Evolutionary conservation across 2,329 filamentous ascomycete genomes (phyloP).

Genomic region (Fusarium sublunatum): DNA sequence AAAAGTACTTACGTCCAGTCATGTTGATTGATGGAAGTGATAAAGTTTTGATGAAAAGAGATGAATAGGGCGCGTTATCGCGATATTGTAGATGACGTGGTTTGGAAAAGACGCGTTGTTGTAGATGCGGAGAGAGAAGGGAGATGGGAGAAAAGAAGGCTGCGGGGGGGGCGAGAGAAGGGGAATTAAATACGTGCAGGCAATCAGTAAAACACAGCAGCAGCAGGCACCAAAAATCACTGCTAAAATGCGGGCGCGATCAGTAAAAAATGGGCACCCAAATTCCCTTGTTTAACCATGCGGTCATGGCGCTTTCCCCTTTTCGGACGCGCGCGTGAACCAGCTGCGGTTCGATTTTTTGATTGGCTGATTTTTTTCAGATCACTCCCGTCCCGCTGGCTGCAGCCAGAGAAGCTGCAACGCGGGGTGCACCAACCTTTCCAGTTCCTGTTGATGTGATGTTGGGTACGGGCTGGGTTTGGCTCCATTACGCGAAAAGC

Average conservation of each 20-base stretch:
- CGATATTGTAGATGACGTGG: constrained; percentile 44
- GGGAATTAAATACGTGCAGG: constrained; percentile 53
- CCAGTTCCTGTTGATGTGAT: neutral
- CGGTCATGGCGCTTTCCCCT: constrained; percentile 18
- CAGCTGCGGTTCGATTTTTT: constrained; percentile 37
- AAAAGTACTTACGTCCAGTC: constrained; percentile 75
- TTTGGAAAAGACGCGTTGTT: constrained; percentile 41
- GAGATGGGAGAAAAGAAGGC: constrained; percentile 33
- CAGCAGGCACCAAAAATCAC: constrained; percentile 31
- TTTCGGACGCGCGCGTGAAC: constrained; percentile 27
- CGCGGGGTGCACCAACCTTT: constrained; percentile 14
- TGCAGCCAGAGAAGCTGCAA: constrained; percentile 12
- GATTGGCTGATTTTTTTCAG: constrained; percentile 24
- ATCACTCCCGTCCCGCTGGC: constrained; percentile 27
- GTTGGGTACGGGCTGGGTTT: neutral
- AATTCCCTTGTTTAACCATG: constrained; percentile 13
- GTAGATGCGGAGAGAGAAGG: constrained; percentile 39
- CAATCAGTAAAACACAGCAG: constrained; percentile 50
- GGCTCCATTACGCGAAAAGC: neutral
- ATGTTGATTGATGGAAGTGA: constrained; percentile 62
- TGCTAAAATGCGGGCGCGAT: constrained; percentile 39
- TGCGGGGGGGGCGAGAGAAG: constrained; percentile 48
- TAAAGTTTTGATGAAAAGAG: constrained; percentile 43
- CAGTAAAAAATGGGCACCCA: constrained; percentile 42
- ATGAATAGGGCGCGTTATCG: constrained; percentile 46